These are phyloP conservation scores for Diplodia corticola DNA, from an alignment of 2,329 filamentous ascomycete species.

Conservation along the genomic window DNA sequence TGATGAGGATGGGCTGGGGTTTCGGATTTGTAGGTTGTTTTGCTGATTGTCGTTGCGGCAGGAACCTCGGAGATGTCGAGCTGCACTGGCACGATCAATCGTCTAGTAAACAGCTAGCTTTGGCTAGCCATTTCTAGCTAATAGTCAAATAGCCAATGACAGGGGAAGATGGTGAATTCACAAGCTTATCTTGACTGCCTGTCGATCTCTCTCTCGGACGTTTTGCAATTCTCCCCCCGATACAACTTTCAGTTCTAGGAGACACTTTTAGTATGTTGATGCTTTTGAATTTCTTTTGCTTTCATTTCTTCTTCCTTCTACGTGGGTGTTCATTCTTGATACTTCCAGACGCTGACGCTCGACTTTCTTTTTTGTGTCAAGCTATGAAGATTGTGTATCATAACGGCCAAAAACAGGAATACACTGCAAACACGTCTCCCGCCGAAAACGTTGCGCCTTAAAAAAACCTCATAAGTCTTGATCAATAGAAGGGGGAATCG, in stretches of 20 bases:
- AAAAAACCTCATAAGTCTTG: not conserved
- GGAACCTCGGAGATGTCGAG: not conserved
- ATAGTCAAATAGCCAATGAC: not conserved
- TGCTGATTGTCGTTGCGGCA: not conserved
- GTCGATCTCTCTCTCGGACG: not conserved
- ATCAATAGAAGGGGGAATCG: conserved; percentile 1
- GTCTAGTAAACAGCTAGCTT: too few species aligned
- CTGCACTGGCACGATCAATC: too few species aligned
- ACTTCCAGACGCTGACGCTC: too few species aligned
- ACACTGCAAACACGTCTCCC: not conserved
- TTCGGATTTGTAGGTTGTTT: not conserved
- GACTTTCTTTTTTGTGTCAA: too few species aligned
- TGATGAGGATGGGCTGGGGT: not conserved
- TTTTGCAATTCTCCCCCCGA: not conserved
- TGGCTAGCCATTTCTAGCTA: too few species aligned
- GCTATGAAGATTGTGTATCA: too few species aligned
- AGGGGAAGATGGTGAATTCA: not conserved
- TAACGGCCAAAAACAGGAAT: too few species aligned
- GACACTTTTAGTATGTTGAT: too few species aligned
- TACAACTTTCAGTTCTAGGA: too few species aligned
- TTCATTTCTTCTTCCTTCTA: too few species aligned
- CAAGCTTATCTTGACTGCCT: not conserved
- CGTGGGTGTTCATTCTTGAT: too few species aligned
- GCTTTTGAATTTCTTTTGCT: too few species aligned
- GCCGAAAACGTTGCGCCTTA: not conserved